phyloP scores from a whole-genome alignment of 805 yeast genomes.

The Sungouiozyma intestinalis region DNA sequence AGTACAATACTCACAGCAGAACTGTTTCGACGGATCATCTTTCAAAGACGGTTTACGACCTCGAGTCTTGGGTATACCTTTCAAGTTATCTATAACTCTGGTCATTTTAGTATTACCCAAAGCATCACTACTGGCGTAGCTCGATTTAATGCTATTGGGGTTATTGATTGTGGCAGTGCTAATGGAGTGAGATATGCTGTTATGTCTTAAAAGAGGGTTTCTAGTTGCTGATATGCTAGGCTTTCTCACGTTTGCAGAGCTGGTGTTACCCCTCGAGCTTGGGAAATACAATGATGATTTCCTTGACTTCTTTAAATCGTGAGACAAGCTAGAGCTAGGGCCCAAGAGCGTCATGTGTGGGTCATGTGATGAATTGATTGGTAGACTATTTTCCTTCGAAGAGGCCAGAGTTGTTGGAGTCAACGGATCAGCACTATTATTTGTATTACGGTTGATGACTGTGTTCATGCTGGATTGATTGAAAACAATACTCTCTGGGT shows the following conservation, averaged over 20 bases:
- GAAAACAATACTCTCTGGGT: neutral
- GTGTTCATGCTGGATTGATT: neutral
- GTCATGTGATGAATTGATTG: neutral
- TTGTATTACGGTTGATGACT: neutral
- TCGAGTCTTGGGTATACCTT: slow-evolving; percentile 31
- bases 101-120: neutral
- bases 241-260: neutral
- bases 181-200: neutral
- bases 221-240: neutral
- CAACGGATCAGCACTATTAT: neutral
- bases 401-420: neutral
- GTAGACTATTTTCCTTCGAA: neutral
- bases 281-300: neutral
- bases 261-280: neutral
- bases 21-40: slow-evolving; percentile 48
- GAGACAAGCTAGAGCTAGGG: neutral
- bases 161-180: neutral
- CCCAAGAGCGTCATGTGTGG: neutral
- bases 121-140: neutral
- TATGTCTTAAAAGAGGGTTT: neutral
- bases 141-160: neutral
- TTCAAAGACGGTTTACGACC: slow-evolving; percentile 57
- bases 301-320: neutral
- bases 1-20: slow-evolving; percentile 51
- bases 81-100: slow-evolving; percentile 1